Percentiles rank a stretch among this genome's conserved stretches.
Evolutionary conservation across 202 grass and related monocot species (phyloP).

Genomic region (Zizania palustris): DNA sequence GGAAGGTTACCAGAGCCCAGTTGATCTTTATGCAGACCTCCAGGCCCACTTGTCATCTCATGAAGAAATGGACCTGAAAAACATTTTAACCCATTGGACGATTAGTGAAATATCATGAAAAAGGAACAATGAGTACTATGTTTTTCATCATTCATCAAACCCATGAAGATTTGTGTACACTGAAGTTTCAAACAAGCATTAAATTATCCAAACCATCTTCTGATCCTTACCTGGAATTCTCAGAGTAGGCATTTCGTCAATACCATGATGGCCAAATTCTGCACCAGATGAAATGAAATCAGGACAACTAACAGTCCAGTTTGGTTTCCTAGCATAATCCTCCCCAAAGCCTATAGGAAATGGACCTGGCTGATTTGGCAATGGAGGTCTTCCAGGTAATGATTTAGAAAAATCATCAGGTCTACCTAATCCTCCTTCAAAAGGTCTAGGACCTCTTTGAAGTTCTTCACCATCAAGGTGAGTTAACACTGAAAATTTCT

Average conservation of each 20-base stretch:
- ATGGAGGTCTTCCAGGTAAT: slow-evolving; percentile 51
- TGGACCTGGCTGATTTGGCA: slow-evolving; percentile 51
- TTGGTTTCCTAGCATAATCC: slow-evolving; percentile 56
- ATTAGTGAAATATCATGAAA: slow-evolving; percentile 14
- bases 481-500: slow-evolving; percentile 54
- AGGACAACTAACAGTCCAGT: slow-evolving; percentile 31
- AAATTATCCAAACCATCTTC: slow-evolving; percentile 30
- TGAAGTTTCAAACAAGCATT: slow-evolving; percentile 44
- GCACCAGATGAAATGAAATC: slow-evolving; percentile 47
- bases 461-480: slow-evolving; percentile 53
- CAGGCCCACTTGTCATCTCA: slow-evolving; percentile 52
- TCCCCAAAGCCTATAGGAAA: slow-evolving; percentile 53
- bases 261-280: slow-evolving; percentile 51
- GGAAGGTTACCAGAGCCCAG: slow-evolving; percentile 49
- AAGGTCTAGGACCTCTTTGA: slow-evolving; percentile 39
- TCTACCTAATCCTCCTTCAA: slow-evolving; percentile 46
- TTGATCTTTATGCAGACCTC: slow-evolving; percentile 43
- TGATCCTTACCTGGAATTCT: slow-evolving; percentile 63
- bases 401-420: slow-evolving; percentile 44
- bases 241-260: slow-evolving; percentile 56
- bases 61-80: slow-evolving; percentile 54
- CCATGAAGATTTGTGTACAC: slow-evolving; percentile 20
- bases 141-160: slow-evolving; percentile 45
- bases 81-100: slow-evolving; percentile 34
- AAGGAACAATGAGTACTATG: slow-evolving; percentile 36